Percentiles rank a stretch among this genome's conserved stretches.
Conservation (phyloP, 768 basidiomycete species). For the Lactarius psammicola region DNA sequence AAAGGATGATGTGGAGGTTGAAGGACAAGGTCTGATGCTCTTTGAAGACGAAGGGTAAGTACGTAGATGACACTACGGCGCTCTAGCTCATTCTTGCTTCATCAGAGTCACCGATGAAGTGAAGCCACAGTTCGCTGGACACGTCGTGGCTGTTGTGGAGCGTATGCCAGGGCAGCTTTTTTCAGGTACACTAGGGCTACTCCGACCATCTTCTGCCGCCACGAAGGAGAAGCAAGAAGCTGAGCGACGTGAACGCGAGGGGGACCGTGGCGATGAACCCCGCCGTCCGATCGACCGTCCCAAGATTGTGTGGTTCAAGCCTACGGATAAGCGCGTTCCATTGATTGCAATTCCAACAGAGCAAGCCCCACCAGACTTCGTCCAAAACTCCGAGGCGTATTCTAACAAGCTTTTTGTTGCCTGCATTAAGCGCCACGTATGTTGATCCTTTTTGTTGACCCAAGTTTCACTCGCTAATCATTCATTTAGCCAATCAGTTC, state of each 20-base stretch:
- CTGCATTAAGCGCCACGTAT: slow-evolving; percentile 95
- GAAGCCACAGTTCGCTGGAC: slow-evolving; percentile 97
- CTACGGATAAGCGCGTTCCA: slow-evolving; percentile 98
- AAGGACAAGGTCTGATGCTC: slow-evolving; percentile 94
- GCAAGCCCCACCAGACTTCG: slow-evolving; percentile 94
- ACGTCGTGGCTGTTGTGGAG: slow-evolving; percentile 99
- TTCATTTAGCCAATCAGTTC: slow-evolving; percentile 79
- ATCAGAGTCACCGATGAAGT: slow-evolving; percentile 92
- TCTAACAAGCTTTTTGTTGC: slow-evolving; percentile 92
- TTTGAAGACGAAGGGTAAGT: slow-evolving; percentile 96
- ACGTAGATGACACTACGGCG: slow-evolving; percentile 5
- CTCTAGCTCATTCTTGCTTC: slow-evolving; percentile 25
- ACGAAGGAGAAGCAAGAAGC: slow-evolving; percentile 99
- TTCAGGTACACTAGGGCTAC: slow-evolving; percentile 92
- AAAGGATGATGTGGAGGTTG: slow-evolving; percentile 99
- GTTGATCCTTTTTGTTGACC: slow-evolving; percentile 35
- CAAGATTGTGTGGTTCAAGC: slow-evolving; percentile 99
- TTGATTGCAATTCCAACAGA: slow-evolving; percentile 98
- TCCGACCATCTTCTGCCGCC: slow-evolving; percentile 93
- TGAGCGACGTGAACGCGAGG: slow-evolving; percentile 95
- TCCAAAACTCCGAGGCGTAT: slow-evolving; percentile 91
- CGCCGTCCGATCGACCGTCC: slow-evolving; percentile 84
- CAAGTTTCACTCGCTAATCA: slow-evolving; percentile 29
- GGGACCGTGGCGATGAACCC: slow-evolving; percentile 83
- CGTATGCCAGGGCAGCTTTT: slow-evolving; percentile 99